A percentile compares a stretch with the other conserved stretches of the same genome.
Evolutionary conservation across 495 filamentous ascomycete species (phyloP).

Genomic region (Apodospora peruviana): DNA sequence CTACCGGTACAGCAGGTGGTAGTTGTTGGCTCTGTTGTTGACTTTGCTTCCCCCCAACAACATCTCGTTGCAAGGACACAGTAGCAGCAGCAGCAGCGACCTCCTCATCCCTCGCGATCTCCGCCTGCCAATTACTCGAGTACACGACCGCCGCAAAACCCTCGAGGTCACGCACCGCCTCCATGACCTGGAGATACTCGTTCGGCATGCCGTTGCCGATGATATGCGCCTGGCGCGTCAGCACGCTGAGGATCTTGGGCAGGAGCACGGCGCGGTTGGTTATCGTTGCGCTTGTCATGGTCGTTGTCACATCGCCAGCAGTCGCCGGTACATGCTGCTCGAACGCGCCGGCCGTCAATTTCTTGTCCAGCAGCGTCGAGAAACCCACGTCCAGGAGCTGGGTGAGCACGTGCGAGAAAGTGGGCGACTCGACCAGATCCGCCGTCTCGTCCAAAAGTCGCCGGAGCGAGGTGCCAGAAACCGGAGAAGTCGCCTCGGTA

Average conservation of each 20-base stretch:
- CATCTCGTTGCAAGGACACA: neutral
- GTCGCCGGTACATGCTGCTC: conserved; percentile 28
- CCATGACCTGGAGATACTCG: conserved; percentile 82
- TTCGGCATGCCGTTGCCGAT: conserved; percentile 85
- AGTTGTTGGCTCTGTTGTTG: neutral
- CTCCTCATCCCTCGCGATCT: conserved; percentile 49
- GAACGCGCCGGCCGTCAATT: conserved; percentile 73
- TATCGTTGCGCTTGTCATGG: conserved; percentile 29
- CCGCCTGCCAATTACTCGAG: conserved; percentile 77
- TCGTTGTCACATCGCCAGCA: conserved; percentile 35
- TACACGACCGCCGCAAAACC: conserved; percentile 94
- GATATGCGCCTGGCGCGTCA: conserved; percentile 81
- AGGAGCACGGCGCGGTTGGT: conserved; percentile 65
- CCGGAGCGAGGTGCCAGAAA: conserved; percentile 56
- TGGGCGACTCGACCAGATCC: conserved; percentile 89
- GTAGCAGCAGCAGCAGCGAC: too few relatives aligned
- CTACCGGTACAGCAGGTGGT: too few relatives aligned
- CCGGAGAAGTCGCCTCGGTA: conserved; percentile 17
- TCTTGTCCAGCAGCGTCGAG: conserved; percentile 70
- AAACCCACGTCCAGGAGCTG: conserved; percentile 84
- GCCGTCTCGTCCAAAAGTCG: conserved; percentile 93
- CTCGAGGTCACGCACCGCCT: conserved; percentile 78
- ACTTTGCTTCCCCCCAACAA: neutral
- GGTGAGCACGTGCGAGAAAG: conserved; percentile 76
- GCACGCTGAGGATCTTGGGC: conserved; percentile 78